Conservation (phyloP, 345 rosid species). For the Citrus medica region DNA sequence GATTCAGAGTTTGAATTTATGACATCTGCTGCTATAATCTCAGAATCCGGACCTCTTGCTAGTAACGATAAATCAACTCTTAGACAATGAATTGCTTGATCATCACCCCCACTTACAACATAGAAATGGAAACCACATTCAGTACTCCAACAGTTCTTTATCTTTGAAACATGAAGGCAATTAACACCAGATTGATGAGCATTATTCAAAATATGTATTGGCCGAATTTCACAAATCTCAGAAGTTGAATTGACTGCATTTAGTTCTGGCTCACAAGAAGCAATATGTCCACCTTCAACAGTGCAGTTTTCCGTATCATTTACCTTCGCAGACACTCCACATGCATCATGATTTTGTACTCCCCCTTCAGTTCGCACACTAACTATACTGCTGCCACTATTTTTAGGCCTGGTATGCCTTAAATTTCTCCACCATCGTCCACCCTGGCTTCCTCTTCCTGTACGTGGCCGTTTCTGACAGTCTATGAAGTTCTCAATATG, state of each 20-base stretch:
- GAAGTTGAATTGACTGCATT: slow-evolving; percentile 29
- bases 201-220: slow-evolving; percentile 45
- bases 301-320: slow-evolving; percentile 14
- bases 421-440: slow-evolving; percentile 79
- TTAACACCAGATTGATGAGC: slow-evolving; percentile 91
- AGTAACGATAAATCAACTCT: slow-evolving; percentile 32
- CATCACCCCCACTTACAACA: slow-evolving; percentile 91
- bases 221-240: slow-evolving; percentile 55
- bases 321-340: slow-evolving; percentile 16
- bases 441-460: slow-evolving; percentile 97
- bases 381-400: slow-evolving; percentile 14
- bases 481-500: slow-evolving; percentile 52
- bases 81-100: slow-evolving; percentile 78
- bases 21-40: slow-evolving; percentile 12
- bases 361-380: slow-evolving; percentile 20
- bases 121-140: slow-evolving; percentile 33
- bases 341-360: slow-evolving; percentile 11
- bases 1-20: slow-evolving; percentile 13
- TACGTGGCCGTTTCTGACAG: slow-evolving; percentile 74
- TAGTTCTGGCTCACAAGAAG: slow-evolving; percentile 25
- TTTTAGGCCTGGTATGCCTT: slow-evolving; percentile 24
- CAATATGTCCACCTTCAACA: slow-evolving; percentile 17
- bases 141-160: slow-evolving; percentile 28
- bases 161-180: slow-evolving; percentile 66
- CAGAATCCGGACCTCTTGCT: slow-evolving; percentile 16